Percentiles rank a stretch among this genome's conserved stretches.
phyloP scores from a whole-genome alignment of 208 protist genomes.

The Leishmania aethiopica region DNA sequence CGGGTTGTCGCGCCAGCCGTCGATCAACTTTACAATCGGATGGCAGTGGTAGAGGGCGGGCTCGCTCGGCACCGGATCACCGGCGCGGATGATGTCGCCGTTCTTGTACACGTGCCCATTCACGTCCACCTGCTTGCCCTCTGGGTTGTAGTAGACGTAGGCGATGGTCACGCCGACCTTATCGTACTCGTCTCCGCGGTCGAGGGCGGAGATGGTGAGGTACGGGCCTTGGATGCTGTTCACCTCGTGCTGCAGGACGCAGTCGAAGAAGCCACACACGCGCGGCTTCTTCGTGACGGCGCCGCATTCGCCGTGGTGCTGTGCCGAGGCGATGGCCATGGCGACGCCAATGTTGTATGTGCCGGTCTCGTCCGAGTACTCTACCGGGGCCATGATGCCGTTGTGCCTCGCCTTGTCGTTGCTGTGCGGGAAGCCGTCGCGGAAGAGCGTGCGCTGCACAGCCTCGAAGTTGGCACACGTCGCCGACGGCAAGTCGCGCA shows the following conservation, averaged over 20 bases:
- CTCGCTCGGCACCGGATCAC: slow-evolving; percentile 88
- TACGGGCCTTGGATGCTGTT: slow-evolving; percentile 90
- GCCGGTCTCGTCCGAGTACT: slow-evolving; percentile 79
- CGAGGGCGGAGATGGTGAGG: slow-evolving; percentile 92
- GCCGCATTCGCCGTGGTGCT: slow-evolving; percentile 89
- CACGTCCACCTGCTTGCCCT: slow-evolving; percentile 48
- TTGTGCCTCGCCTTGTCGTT: slow-evolving; percentile 55
- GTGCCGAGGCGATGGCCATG: slow-evolving; percentile 81
- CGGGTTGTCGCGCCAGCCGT: slow-evolving; percentile 82
- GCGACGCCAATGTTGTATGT: slow-evolving; percentile 90
- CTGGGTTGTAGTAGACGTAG: slow-evolving; percentile 85
- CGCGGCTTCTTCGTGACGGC: slow-evolving; percentile 91
- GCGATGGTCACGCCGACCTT: slow-evolving; percentile 87
- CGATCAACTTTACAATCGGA: slow-evolving; percentile 86
- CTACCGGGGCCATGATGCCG: slow-evolving; percentile 72
- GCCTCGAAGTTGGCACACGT: slow-evolving; percentile 86
- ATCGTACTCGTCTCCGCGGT: slow-evolving; percentile 93
- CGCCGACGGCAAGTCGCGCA: slow-evolving; percentile 63
- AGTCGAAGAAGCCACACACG: slow-evolving; percentile 92
- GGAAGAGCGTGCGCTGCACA: slow-evolving; percentile 76
- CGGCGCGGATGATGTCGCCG: slow-evolving; percentile 88
- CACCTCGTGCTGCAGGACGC: slow-evolving; percentile 92
- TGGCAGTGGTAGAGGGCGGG: slow-evolving; percentile 80
- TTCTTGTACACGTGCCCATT: slow-evolving; percentile 86
- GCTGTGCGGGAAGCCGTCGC: slow-evolving; percentile 47